phyloP scores from a whole-genome alignment of 108 stramenopile genomes.

The Fragilaria radians region DNA sequence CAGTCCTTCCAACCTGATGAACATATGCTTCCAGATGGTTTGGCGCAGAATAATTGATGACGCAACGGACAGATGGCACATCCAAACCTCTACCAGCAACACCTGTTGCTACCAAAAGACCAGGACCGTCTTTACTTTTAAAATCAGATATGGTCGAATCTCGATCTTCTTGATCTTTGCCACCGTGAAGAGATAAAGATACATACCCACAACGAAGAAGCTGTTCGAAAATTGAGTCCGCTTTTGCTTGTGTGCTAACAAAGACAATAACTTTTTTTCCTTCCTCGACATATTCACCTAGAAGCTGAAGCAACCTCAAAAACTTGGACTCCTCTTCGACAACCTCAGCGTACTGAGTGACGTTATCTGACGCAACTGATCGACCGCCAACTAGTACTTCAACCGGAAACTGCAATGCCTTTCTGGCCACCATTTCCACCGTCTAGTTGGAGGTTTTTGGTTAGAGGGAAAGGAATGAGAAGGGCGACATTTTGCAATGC shows the following conservation, averaged over 20 bases:
- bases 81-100: constrained; percentile 97
- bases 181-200: constrained; percentile 95
- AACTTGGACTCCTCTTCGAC: constrained; percentile 96
- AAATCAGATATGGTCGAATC: constrained; percentile 98
- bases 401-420: constrained; percentile 82
- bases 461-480: too few species aligned
- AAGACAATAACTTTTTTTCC: constrained; percentile 94
- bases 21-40: constrained; percentile 99
- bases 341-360: constrained; percentile 90
- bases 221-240: constrained; percentile 92
- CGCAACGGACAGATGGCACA: constrained; percentile 84
- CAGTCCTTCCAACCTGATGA: constrained; percentile 97
- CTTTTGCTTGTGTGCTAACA: constrained; percentile 93
- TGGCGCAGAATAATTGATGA: constrained; percentile 96
- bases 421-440: constrained; percentile 89
- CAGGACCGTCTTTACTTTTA: constrained; percentile 78
- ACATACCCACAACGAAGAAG: constrained; percentile 90
- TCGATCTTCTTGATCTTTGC: constrained; percentile 98
- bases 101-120: constrained; percentile 90
- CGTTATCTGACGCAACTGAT: constrained; percentile 88
- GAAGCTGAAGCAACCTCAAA: constrained; percentile 90
- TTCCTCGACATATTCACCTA: constrained; percentile 93
- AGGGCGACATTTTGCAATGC: too few species aligned
- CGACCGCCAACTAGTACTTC: constrained; percentile 97
- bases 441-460: too few species aligned